Conservation (phyloP, 371 early-diverging fungal genomes). For the Mortierella sp. region DNA sequence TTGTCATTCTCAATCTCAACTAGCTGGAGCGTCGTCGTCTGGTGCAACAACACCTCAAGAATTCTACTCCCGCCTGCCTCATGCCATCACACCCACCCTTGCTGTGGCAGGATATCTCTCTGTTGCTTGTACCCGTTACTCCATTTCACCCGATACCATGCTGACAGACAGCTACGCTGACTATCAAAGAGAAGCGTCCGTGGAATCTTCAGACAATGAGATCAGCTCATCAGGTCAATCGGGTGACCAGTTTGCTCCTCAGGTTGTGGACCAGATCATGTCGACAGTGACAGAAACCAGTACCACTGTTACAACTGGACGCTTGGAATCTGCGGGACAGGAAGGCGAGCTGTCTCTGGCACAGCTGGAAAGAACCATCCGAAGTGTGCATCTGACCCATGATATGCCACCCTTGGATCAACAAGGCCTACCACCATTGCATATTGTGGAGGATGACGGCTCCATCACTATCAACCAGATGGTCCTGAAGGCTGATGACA, state of each 20-base stretch:
- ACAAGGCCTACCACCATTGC: slow-evolving; percentile 34
- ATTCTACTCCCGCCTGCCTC: slow-evolving; percentile 32
- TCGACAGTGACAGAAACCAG: background rate
- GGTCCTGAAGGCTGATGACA: slow-evolving; percentile 29
- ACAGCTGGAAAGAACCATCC: slow-evolving; percentile 11
- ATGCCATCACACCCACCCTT: slow-evolving; percentile 13
- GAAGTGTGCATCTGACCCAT: slow-evolving; percentile 13
- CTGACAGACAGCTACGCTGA: background rate
- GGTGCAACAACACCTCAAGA: slow-evolving; percentile 34
- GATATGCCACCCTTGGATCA: slow-evolving; percentile 32
- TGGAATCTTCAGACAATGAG: slow-evolving; percentile 6
- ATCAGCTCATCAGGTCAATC: background rate
- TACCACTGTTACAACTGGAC: background rate
- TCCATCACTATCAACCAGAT: slow-evolving; percentile 18
- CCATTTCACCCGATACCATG: background rate
- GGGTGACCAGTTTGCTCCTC: background rate
- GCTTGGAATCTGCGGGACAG: background rate
- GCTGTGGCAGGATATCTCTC: slow-evolving; percentile 25
- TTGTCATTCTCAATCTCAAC: background rate
- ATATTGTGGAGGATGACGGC: slow-evolving; percentile 9
- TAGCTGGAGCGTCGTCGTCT: slow-evolving; percentile 39
- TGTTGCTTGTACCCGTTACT: slow-evolving; percentile 21
- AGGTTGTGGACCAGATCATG: background rate
- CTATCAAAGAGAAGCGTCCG: slow-evolving; percentile 14
- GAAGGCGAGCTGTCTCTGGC: background rate